phyloP scores from a whole-genome alignment of 169 alveolate species.

The Eimeria falciformis region DNA sequence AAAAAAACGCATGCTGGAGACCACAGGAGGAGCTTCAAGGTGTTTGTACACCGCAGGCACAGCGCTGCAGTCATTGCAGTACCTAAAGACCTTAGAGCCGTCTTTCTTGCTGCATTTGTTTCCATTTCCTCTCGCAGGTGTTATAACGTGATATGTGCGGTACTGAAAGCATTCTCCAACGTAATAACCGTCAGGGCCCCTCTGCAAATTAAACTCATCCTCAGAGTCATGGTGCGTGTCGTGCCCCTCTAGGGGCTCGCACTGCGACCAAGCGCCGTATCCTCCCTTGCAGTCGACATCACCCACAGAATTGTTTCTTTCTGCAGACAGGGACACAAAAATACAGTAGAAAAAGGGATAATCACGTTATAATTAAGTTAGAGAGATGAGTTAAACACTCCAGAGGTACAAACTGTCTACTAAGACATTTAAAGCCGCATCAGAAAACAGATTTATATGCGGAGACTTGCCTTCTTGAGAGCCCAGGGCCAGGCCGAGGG shows the following conservation, averaged over 20 bases:
- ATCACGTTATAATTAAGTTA: not conserved
- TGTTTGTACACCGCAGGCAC: constrained; percentile 69
- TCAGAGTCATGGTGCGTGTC: constrained; percentile 73
- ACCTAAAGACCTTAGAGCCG: constrained; percentile 53
- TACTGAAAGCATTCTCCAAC: constrained; percentile 56
- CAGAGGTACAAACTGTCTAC: no score
- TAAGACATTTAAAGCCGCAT: no score
- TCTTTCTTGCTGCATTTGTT: constrained; percentile 30
- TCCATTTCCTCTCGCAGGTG: constrained; percentile 45
- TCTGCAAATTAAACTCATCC: constrained; percentile 54
- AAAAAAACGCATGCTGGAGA: constrained; percentile 8
- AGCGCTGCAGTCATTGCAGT: constrained; percentile 63
- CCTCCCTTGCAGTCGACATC: constrained; percentile 72
- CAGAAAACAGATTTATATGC: no score
- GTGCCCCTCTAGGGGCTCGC: constrained; percentile 77
- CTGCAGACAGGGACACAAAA: no score
- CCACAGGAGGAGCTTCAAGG: constrained; percentile 20
- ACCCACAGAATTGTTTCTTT: no score
- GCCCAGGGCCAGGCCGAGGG: not conserved
- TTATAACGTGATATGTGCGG: constrained; percentile 12
- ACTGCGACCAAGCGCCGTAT: constrained; percentile 69
- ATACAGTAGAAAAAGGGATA: no score
- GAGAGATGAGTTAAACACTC: no score
- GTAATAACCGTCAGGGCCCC: constrained; percentile 58
- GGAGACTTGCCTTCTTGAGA: not conserved